Evolutionary conservation across 78 protist species (phyloP).

Genomic region (Anaeramoeba flamelloides): DNA sequence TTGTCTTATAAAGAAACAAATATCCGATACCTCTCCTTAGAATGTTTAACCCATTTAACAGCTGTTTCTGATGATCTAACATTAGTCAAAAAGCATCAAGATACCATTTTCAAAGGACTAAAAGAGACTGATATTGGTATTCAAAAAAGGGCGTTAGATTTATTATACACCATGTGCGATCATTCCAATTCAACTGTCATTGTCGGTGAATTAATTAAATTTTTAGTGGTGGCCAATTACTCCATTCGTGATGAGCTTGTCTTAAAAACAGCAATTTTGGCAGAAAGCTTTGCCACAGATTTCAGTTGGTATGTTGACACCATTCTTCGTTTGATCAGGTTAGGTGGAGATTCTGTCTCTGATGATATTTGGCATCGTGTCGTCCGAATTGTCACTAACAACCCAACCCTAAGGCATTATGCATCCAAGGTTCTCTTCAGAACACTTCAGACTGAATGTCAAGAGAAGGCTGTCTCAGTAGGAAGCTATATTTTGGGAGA

Average conservation of each 20-base stretch:
- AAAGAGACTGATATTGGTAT: conserved; percentile 60
- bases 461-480: conserved; percentile 60
- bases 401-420: conserved; percentile 56
- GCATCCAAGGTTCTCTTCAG: conserved; percentile 56
- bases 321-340: conserved; percentile 48
- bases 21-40: conserved; percentile 71
- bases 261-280: conserved; percentile 77
- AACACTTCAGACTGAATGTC: too few relatives aligned
- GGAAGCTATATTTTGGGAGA: conserved; percentile 83
- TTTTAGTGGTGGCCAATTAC: conserved; percentile 46
- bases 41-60: conserved; percentile 32
- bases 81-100: neutral
- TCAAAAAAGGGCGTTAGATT: conserved; percentile 74
- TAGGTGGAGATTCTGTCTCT: conserved; percentile 73
- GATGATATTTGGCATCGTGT: conserved; percentile 85
- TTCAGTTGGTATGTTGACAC: conserved; percentile 78
- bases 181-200: conserved; percentile 34
- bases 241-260: conserved; percentile 67
- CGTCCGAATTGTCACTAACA: conserved; percentile 75
- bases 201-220: conserved; percentile 63
- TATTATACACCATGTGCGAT: conserved; percentile 78
- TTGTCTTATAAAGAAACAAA: conserved; percentile 67
- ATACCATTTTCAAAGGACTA: conserved; percentile 20
- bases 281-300: conserved; percentile 68
- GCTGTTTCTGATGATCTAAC: conserved; percentile 4